Base-by-base conservation (phyloP, 768 basidiomycete species). In the Boletus sp. region DNA sequence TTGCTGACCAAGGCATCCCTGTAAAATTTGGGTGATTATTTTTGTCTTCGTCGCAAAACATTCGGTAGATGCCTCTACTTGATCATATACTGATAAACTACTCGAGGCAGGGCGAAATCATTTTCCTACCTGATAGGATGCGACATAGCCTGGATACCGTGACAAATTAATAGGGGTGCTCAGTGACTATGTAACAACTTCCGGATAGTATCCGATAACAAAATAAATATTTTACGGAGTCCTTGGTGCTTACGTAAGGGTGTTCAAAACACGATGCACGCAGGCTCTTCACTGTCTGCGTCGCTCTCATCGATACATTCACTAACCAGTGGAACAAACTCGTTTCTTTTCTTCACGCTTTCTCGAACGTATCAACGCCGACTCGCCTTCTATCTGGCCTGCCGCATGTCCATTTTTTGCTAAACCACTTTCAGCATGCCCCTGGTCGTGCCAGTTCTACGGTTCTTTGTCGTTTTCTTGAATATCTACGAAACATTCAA, bases 401-500 rank as follows among this genome's bases (percentile, higher is more conserved):
- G 25, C 56, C 30, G 57, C 40, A 60, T 55, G 58, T 38, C 35
- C 46, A 27, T 56, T 59, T 58, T 6, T 21, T 54, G 32, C 34
- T 55, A 45, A 45, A 50, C 32, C 30, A 13, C 23, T 42, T 35
- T 47, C 46, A 44, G 45, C 23, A 93, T 92, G 90, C 80, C 85
- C 46, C 72, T 90, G 58, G 80, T 90, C 50, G 74, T 81, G 37
- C 85, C 85, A 25, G 61, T 77, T 60, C 82, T 93, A 40, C 86
- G 88, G 35, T 68, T 87, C 54, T 74, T 79, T 55, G 81, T 90
- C 71, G 77, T 91, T 34, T 85, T 90, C 68, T 73, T 88, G 60
- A 93, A 93, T 67, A 76, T 92, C 39, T 92, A 87, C 59, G 88
- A 90, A 56, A 85, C 91, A 1, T 93, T 86, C 79, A 93, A 93